Evolutionary conservation across 108 stramenopile genomes (phyloP).

Genomic region (Cyclotella baltica): DNA sequence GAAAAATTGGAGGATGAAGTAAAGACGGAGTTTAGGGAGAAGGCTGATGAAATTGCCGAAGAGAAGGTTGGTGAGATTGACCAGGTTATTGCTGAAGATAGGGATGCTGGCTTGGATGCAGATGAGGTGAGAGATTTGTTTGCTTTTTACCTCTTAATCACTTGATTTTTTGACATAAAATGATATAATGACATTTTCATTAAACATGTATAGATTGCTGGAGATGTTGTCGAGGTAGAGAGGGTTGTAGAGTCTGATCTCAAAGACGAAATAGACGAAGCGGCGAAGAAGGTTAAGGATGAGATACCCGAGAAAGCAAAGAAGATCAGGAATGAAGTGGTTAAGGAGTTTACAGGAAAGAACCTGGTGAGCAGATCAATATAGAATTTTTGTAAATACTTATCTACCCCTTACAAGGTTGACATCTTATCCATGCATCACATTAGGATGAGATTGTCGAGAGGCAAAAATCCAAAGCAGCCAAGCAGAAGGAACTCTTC

Average conservation of each 20-base stretch:
- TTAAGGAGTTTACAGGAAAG: slow-evolving; percentile 50
- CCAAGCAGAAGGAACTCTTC: slow-evolving; percentile 22
- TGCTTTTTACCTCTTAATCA: neutral
- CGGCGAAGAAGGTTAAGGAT: slow-evolving; percentile 33
- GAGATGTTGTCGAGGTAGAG: slow-evolving; percentile 45
- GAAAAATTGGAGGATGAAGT: slow-evolving; percentile 49
- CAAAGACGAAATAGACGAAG: slow-evolving; percentile 57
- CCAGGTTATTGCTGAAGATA: slow-evolving; percentile 47
- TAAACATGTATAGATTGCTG: slow-evolving; percentile 31
- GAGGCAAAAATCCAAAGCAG: slow-evolving; percentile 16
- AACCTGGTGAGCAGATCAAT: slow-evolving; percentile 47
- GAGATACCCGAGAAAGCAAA: slow-evolving; percentile 45
- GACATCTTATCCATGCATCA: neutral
- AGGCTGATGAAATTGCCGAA: slow-evolving; percentile 44
- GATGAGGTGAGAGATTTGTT: slow-evolving; percentile 24
- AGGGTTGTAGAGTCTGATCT: slow-evolving; percentile 36
- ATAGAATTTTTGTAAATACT: too few relatives aligned
- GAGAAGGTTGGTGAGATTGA: slow-evolving; percentile 47
- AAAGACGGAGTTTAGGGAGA: slow-evolving; percentile 37
- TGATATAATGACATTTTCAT: too few relatives aligned
- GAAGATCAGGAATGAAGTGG: slow-evolving; percentile 50
- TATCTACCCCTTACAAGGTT: too few relatives aligned
- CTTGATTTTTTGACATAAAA: slow-evolving; percentile 4
- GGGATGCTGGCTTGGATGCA: slow-evolving; percentile 29
- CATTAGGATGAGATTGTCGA: slow-evolving; percentile 27